phyloP scores from a whole-genome alignment of 2,329 filamentous ascomycete genomes.

The Arthrobotrys iridis region DNA sequence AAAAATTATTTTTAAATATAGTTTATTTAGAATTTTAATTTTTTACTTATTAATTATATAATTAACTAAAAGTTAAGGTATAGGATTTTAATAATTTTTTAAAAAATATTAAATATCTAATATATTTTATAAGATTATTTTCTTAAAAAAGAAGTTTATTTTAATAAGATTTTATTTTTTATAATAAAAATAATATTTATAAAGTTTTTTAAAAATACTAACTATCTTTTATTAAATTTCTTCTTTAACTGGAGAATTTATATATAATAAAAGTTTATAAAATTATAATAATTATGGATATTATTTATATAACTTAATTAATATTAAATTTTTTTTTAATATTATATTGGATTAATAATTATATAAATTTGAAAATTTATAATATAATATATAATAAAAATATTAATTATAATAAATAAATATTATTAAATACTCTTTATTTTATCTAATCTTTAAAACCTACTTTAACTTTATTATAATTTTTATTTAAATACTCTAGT shows the following conservation, averaged over 20 bases:
- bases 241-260: neutral
- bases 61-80: neutral
- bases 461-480: too few species aligned
- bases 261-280: neutral
- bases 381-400: neutral
- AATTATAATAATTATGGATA: neutral
- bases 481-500: neutral
- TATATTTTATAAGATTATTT: neutral
- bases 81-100: neutral
- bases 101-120: too few species aligned
- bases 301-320: too few species aligned
- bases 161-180: neutral
- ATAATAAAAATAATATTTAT: neutral
- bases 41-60: neutral
- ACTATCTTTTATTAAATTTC: neutral
- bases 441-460: neutral
- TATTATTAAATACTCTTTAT: neutral
- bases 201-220: too few species aligned
- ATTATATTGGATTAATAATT: neutral
- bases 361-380: neutral
- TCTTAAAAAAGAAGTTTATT: neutral
- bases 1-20: too few species aligned
- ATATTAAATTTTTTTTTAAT: too few species aligned
- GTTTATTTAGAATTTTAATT: too few species aligned
- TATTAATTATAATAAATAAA: too few species aligned